phyloP scores from a whole-genome alignment of 306 rosid species.

The Betula pendula region DNA sequence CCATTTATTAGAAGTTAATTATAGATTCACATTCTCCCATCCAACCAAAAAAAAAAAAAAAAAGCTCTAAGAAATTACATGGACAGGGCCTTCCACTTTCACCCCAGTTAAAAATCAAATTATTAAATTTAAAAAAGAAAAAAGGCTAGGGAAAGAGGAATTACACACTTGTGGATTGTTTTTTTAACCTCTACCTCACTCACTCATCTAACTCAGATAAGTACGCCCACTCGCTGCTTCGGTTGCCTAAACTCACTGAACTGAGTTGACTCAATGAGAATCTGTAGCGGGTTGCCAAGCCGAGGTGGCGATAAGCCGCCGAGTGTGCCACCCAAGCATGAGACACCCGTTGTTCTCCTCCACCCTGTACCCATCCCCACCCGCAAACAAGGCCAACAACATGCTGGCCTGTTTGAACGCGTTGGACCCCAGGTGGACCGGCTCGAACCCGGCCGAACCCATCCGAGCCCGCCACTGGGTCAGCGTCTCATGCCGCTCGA shows the following conservation, averaged over 20 bases:
- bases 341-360: slow-evolving; percentile 77
- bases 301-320: slow-evolving; percentile 83
- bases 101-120: slow-evolving; percentile 21
- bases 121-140: background rate
- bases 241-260: background rate
- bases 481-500: slow-evolving; percentile 77
- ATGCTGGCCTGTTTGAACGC: slow-evolving; percentile 82
- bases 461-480: slow-evolving; percentile 65
- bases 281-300: slow-evolving; percentile 62
- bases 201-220: slow-evolving; percentile 22
- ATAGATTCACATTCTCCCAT: background rate
- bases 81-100: background rate
- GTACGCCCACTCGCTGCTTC: background rate
- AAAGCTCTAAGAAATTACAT: background rate
- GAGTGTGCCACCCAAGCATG: slow-evolving; percentile 87
- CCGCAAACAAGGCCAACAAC: slow-evolving; percentile 59
- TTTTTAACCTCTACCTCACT: slow-evolving; percentile 23
- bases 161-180: slow-evolving; percentile 21
- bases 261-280: slow-evolving; percentile 42
- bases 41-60: background rate
- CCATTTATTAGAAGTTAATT: slow-evolving; percentile 17
- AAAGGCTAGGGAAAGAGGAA: slow-evolving; percentile 18
- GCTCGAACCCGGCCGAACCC: slow-evolving; percentile 63
- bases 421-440: slow-evolving; percentile 76
- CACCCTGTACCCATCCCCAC: slow-evolving; percentile 72